Percentiles rank a stretch among this genome's conserved stretches.
Conservation (phyloP, 192 early-diverging fungal species). For the Phycomyces blakesleeanus region DNA sequence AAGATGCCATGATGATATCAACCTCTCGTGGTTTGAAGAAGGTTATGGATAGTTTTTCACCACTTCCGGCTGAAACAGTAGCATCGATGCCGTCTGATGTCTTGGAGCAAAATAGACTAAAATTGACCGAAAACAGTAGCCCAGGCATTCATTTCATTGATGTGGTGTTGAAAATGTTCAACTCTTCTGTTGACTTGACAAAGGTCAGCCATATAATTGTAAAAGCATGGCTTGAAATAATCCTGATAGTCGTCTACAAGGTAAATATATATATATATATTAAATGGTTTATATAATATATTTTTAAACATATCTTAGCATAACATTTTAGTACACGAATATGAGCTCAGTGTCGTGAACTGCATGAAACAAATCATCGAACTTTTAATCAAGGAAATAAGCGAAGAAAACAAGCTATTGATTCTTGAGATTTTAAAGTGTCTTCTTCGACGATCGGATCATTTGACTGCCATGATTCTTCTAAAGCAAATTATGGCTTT, state of each 20-base stretch:
- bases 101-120: constrained; percentile 21
- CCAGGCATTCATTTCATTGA: constrained; percentile 50
- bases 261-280: constrained; percentile 16
- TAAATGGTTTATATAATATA: background rate
- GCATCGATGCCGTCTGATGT: constrained; percentile 23
- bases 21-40: constrained; percentile 38
- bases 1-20: constrained; percentile 31
- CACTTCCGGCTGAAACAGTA: constrained; percentile 31
- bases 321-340: constrained; percentile 34
- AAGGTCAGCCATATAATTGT: constrained; percentile 42
- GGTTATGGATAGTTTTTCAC: constrained; percentile 39
- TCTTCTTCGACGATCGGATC: constrained; percentile 47
- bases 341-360: constrained; percentile 34
- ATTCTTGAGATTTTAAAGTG: constrained; percentile 48
- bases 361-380: constrained; percentile 43
- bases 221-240: constrained; percentile 51
- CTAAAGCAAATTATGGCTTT: constrained; percentile 56
- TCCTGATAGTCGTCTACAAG: constrained; percentile 59
- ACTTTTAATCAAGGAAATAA: constrained; percentile 36
- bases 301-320: constrained; percentile 27
- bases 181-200: constrained; percentile 46
- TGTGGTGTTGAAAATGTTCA: constrained; percentile 50
- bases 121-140: constrained; percentile 29
- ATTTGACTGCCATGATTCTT: constrained; percentile 52
- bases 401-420: constrained; percentile 55